Evolutionary conservation across 148 eudicot species (phyloP).

Genomic region (Pouteria glomerata): DNA sequence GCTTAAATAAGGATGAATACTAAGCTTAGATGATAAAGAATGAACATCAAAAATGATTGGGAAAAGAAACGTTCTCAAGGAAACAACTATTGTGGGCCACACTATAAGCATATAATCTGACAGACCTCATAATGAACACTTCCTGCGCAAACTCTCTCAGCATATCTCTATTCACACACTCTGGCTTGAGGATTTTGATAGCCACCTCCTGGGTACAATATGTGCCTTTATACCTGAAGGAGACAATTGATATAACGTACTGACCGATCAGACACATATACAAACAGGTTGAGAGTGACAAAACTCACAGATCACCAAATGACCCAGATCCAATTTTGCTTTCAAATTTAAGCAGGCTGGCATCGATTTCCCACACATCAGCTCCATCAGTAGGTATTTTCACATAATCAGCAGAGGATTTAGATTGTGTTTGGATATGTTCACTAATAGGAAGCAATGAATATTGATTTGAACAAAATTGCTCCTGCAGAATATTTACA

Average conservation of each 20-base stretch:
- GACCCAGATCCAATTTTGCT: constrained; percentile 53
- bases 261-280: background rate
- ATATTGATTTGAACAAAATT: constrained; percentile 21
- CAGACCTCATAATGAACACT: constrained; percentile 78
- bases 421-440: constrained; percentile 14
- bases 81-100: background rate
- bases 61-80: background rate
- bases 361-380: constrained; percentile 42
- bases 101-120: constrained; percentile 1
- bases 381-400: constrained; percentile 25
- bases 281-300: constrained; percentile 3
- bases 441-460: constrained; percentile 12
- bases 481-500: constrained; percentile 23
- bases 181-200: constrained; percentile 65
- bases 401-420: constrained; percentile 16
- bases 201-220: constrained; percentile 77
- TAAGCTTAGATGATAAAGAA: background rate
- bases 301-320: constrained; percentile 57
- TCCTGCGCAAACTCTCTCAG: constrained; percentile 71
- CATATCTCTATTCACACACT: constrained; percentile 44
- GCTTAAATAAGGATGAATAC: background rate
- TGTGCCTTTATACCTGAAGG: constrained; percentile 63
- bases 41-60: constrained; percentile 1
- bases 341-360: constrained; percentile 32
- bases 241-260: constrained; percentile 1